Evolutionary conservation across 495 filamentous ascomycete genomes (phyloP).

Genomic region (Trichocladium uniseriatum): DNA sequence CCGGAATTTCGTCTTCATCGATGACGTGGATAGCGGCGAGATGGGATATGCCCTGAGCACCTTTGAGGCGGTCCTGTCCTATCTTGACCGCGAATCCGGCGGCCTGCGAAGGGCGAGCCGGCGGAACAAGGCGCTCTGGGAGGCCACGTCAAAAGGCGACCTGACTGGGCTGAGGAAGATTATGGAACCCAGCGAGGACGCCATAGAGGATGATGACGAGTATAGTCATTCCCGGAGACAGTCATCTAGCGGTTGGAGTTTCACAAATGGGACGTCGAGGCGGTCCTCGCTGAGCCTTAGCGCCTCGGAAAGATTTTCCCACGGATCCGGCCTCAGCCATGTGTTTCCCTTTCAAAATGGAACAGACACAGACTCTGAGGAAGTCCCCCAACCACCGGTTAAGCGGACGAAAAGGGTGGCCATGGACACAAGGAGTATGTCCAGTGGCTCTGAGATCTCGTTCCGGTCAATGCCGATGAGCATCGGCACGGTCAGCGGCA

Average conservation of each 20-base stretch:
- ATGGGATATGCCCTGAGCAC: conserved; percentile 96
- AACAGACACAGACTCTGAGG: conserved; percentile 21
- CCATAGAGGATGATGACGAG: conserved; percentile 38
- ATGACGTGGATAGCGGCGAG: conserved; percentile 95
- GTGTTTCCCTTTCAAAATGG: conserved; percentile 80
- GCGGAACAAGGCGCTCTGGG: conserved; percentile 81
- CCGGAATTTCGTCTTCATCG: conserved; percentile 91
- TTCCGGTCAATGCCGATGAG: conserved; percentile 67
- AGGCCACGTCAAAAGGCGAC: conserved; percentile 67
- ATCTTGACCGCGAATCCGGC: conserved; percentile 74
- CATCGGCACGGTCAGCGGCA: conserved; percentile 60
- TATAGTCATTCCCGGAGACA: conserved; percentile 30
- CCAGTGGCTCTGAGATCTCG: conserved; percentile 73
- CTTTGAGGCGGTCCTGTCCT: conserved; percentile 88
- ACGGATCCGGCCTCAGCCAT: conserved; percentile 63
- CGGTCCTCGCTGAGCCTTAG: conserved; percentile 37
- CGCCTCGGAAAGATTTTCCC: conserved; percentile 37
- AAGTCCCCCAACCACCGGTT: conserved; percentile 31
- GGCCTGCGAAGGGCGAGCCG: conserved; percentile 74
- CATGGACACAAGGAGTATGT: conserved; percentile 80
- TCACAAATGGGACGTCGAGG: conserved; percentile 36
- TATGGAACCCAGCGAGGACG: conserved; percentile 52
- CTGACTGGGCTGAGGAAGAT: conserved; percentile 66
- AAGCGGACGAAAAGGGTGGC: conserved; percentile 67
- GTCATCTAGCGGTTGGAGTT: conserved; percentile 34